Evolutionary conservation across 805 yeast species (phyloP), one percentile per base, ranked within the genome.

Genomic region (Sugiyamaella marilandica): DNA sequence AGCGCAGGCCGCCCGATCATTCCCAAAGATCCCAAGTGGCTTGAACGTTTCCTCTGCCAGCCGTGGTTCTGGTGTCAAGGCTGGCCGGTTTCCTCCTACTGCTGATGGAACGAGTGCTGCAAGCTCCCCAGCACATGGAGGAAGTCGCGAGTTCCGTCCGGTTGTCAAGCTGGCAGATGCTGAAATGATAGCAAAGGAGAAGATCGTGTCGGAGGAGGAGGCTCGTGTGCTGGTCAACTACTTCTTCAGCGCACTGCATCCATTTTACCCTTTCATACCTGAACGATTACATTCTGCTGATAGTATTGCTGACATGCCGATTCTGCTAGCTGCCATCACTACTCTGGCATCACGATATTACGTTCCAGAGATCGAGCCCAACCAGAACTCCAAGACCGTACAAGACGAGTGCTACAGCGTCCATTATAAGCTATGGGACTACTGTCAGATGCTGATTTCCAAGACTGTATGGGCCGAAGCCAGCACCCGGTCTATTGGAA

Each of bases 401-500:
- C 34, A n/a, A 33, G 53, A 44, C 8, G 35, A 44, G 45, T 44
- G 49, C 21, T 50, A 50, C 41, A 33, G 29, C 18, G 41, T 87
- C 2, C 97, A 90, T 65, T 89, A 85, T 59, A 75, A 83, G 50
- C 69, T 90, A 45, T 90, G 97, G 97, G 77, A 84, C 24, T 82
- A 85, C 63, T 88, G 91, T 54, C 96, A 88, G 70, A 67, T 83
- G 55, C 73, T 88, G 54, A 84, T 89, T 41, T 85, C 95, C 2
- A 87, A 85, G 67, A 84, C 95, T 0, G 90, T 88, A 4, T 90
- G 96, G 97, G 96, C 95, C 1, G 96, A 88, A 64, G 94, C 95
- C 0, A 83, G 87, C 54, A 86, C 94, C 5, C 72, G 96, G 57
- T 84, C 94, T 0, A 79, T 90, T 2, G 97, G 96, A 1, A 88